Conservation (phyloP, 1,139 yeast genomes). For the Suhomyces bribrorum region DNA sequence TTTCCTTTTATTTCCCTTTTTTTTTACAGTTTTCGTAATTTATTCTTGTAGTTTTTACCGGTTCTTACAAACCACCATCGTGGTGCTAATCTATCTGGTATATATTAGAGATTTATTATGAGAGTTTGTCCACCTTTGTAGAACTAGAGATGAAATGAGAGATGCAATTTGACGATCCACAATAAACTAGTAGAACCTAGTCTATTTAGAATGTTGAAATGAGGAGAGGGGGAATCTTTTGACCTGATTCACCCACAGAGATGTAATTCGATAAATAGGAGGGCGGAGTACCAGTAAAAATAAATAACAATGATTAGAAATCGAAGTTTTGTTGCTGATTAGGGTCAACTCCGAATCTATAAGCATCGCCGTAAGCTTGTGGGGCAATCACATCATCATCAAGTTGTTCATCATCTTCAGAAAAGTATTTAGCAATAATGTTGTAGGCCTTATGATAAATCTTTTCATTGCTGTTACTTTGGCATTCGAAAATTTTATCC, state of each 20-base stretch:
- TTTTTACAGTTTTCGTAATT: not conserved
- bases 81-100: no score
- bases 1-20: not conserved
- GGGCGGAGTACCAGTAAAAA: not conserved
- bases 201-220: conserved; percentile 3
- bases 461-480: conserved; percentile 86
- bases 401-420: conserved; percentile 75
- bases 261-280: conserved; percentile 2
- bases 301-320: conserved; percentile 31
- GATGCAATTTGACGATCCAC: conserved; percentile 7
- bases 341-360: conserved; percentile 75
- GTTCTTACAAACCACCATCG: no score
- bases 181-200: conserved; percentile 8
- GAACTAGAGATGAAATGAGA: conserved; percentile 10
- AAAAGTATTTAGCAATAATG: conserved; percentile 88
- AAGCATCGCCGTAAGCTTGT: conserved; percentile 78
- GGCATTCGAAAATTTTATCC: conserved; percentile 94
- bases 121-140: conserved; percentile 5
- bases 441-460: conserved; percentile 88
- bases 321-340: conserved; percentile 44
- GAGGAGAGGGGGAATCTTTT: not conserved
- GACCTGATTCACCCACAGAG: no score
- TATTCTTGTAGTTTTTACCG: not conserved
- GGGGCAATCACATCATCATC: conserved; percentile 84
- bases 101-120: conserved; percentile 1